phyloP scores from a whole-genome alignment of 2,329 filamentous ascomycete species.

The Diaporthe sp. region DNA sequence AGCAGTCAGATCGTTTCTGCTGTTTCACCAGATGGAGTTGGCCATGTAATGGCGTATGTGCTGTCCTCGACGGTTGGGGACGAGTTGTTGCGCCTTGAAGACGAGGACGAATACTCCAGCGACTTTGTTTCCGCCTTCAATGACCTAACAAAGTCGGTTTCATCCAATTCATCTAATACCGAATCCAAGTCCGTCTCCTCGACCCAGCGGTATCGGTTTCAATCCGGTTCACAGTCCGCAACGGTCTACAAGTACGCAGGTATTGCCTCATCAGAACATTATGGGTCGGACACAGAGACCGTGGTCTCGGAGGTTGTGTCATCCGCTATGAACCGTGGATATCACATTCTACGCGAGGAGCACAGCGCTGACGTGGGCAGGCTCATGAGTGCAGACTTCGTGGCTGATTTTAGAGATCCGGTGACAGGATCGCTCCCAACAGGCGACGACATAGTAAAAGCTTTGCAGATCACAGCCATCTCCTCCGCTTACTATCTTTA shows the following conservation, averaged over 20 bases:
- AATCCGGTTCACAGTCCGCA: constrained; percentile 16
- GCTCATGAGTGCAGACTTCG: constrained; percentile 30
- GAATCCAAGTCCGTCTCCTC: not conserved
- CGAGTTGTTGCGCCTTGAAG: not conserved
- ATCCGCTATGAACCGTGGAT: constrained; percentile 23
- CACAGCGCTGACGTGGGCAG: constrained; percentile 24
- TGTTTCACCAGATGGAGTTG: constrained; percentile 26
- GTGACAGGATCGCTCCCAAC: constrained; percentile 25
- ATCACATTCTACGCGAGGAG: not conserved
- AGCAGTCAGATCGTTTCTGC: constrained; percentile 3
- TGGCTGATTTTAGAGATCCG: constrained; percentile 34
- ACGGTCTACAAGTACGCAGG: constrained; percentile 32
- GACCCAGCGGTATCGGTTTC: constrained; percentile 19
- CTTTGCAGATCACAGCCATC: constrained; percentile 32
- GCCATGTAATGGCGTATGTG: constrained; percentile 21
- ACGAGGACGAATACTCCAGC: constrained; percentile 18
- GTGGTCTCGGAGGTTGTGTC: constrained; percentile 3
- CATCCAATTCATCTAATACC: not conserved
- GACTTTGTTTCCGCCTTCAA: constrained; percentile 8
- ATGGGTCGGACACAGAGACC: constrained; percentile 23
- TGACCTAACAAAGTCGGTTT: not conserved
- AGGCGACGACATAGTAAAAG: constrained; percentile 22
- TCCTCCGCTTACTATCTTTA: constrained; percentile 34
- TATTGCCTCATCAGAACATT: constrained; percentile 33
- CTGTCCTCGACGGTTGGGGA: constrained; percentile 16